Conservation (phyloP, 2,329 filamentous ascomycete species). For the Penicillium sp. region DNA sequence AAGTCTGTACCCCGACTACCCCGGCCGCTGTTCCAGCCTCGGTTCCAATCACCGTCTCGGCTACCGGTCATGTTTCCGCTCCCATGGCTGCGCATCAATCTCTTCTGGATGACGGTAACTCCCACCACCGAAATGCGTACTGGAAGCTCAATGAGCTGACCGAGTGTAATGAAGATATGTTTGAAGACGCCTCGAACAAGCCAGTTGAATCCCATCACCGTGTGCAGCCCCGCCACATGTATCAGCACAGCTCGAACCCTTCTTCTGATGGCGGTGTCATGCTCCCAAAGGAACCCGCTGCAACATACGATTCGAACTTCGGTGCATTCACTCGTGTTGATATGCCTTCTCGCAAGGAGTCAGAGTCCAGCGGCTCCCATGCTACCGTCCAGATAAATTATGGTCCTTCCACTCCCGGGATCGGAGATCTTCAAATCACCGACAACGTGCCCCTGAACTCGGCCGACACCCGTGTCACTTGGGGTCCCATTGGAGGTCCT, state of each 20-base stretch:
- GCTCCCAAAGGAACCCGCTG: constrained; percentile 15
- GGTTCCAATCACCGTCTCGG: not conserved
- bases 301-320: not conserved
- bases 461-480: not conserved
- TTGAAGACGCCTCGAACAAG: not conserved
- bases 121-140: not conserved
- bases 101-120: constrained; percentile 1
- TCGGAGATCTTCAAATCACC: not conserved
- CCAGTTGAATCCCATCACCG: not conserved
- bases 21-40: not conserved
- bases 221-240: not conserved
- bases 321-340: not conserved
- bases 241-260: not conserved
- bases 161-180: not conserved
- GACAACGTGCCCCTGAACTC: not conserved
- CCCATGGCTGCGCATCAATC: not conserved
- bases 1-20: not conserved
- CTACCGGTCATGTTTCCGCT: not conserved
- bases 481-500: constrained; percentile 4
- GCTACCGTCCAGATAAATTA: not conserved
- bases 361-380: not conserved
- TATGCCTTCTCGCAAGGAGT: not conserved
- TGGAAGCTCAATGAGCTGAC: not conserved
- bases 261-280: constrained; percentile 1
- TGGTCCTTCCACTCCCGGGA: not conserved